Conservation (phyloP, 306 rosid species). For the Castanea mollissima region DNA sequence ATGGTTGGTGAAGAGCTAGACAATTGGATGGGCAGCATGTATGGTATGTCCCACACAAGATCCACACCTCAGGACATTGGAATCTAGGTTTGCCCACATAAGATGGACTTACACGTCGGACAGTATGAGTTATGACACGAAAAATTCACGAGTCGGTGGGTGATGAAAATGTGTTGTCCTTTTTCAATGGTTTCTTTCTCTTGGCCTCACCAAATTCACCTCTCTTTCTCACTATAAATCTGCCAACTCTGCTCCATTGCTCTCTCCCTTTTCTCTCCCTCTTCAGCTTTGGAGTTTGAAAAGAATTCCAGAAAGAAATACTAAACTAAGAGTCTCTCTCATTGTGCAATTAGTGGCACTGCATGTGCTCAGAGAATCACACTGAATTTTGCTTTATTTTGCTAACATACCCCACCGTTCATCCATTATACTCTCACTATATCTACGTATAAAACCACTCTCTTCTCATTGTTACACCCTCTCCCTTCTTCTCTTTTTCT, state of each 20-base stretch:
- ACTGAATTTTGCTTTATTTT: slow-evolving; percentile 34
- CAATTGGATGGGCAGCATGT: background rate
- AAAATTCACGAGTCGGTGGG: slow-evolving; percentile 40
- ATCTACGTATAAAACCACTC: slow-evolving; percentile 33
- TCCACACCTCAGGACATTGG: slow-evolving; percentile 5
- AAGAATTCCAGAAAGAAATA: slow-evolving; percentile 37
- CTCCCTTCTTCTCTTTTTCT: background rate
- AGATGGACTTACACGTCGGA: slow-evolving; percentile 39
- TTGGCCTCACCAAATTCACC: slow-evolving; percentile 15
- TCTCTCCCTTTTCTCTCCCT: slow-evolving; percentile 33
- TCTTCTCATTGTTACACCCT: slow-evolving; percentile 7
- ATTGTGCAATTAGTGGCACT: slow-evolving; percentile 49
- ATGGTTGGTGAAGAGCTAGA: background rate
- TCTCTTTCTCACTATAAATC: slow-evolving; percentile 52
- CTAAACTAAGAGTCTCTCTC: slow-evolving; percentile 33
- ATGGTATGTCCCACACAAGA: slow-evolving; percentile 15
- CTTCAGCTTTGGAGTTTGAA: slow-evolving; percentile 36
- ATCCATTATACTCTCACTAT: slow-evolving; percentile 24
- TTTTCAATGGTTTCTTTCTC: background rate
- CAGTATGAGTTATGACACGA: slow-evolving; percentile 32
- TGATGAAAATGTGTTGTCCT: slow-evolving; percentile 21
- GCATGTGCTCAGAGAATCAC: slow-evolving; percentile 73
- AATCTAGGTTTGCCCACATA: slow-evolving; percentile 42
- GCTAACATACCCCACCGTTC: slow-evolving; percentile 31
- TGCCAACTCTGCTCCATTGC: slow-evolving; percentile 40